Conservation (phyloP, 2,329 filamentous ascomycete genomes). For the Colletotrichum acutatum region DNA sequence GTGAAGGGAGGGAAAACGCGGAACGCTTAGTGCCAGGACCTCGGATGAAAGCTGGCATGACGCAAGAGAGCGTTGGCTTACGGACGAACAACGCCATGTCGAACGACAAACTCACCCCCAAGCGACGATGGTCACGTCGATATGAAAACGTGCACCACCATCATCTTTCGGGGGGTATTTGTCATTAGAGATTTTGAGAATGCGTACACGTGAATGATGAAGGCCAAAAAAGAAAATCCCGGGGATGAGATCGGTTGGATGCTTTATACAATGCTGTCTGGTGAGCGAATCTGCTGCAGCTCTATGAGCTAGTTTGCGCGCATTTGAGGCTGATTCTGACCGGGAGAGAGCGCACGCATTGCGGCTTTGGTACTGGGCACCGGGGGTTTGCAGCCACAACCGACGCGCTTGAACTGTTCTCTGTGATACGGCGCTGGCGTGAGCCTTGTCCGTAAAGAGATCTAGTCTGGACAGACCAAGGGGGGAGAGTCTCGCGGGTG, state of each 20-base stretch:
- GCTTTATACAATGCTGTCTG: background rate
- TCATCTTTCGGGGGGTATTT: background rate
- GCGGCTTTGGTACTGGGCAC: background rate
- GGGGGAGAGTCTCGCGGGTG: background rate
- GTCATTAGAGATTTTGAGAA: background rate
- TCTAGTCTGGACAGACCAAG: background rate
- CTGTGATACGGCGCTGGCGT: background rate
- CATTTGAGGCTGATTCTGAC: background rate
- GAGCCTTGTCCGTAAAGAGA: background rate
- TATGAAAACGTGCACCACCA: background rate
- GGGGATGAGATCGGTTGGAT: background rate
- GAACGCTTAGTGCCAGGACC: background rate
- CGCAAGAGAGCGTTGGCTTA: background rate
- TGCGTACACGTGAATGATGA: rapidly evolving
- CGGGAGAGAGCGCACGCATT: background rate
- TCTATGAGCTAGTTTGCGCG: background rate
- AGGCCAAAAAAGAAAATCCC: background rate
- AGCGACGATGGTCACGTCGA: no score
- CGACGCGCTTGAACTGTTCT: no score
- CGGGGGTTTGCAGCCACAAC: no score
- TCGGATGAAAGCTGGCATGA: background rate
- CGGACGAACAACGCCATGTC: background rate
- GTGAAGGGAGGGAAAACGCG: background rate
- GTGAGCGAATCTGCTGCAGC: no score
- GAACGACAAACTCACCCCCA: background rate